These are phyloP conservation scores for Viola pubescens DNA, from an alignment of 441 rosid genomes.

Conservation along the genomic window DNA sequence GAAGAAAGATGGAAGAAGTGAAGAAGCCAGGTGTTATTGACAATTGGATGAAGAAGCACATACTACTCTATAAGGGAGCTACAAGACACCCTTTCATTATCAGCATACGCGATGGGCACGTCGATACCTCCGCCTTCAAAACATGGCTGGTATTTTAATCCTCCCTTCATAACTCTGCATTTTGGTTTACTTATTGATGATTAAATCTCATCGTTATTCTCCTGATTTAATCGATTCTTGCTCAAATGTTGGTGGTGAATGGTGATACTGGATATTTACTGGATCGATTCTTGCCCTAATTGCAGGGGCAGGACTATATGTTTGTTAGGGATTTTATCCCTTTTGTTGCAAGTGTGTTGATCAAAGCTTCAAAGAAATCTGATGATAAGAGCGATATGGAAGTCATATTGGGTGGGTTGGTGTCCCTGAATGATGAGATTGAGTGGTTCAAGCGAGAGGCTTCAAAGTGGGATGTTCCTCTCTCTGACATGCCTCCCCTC, in stretches of 20 bases:
- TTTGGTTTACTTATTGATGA: background rate
- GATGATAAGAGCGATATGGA: constrained; percentile 46
- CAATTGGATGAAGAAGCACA: constrained; percentile 45
- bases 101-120: constrained; percentile 49
- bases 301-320: constrained; percentile 65
- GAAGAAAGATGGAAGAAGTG: background rate
- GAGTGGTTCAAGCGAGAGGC: constrained; percentile 63
- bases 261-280: too few species aligned
- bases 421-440: constrained; percentile 50
- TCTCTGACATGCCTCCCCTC: constrained; percentile 35
- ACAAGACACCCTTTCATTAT: constrained; percentile 43
- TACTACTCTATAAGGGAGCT: constrained; percentile 31
- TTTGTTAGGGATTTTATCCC: constrained; percentile 56
- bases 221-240: background rate
- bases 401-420: constrained; percentile 46
- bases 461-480: constrained; percentile 45
- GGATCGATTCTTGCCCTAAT: background rate
- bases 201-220: too few species aligned
- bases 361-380: constrained; percentile 49
- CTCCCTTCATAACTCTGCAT: background rate
- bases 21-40: constrained; percentile 32
- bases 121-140: constrained; percentile 37
- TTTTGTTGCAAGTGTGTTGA: constrained; percentile 47
- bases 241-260: background rate
- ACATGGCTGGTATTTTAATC: constrained; percentile 45